Percentiles rank a stretch among this genome's conserved stretches.
Conservation (phyloP, 116 monocot species). For the Trichopus zeylanicus region DNA sequence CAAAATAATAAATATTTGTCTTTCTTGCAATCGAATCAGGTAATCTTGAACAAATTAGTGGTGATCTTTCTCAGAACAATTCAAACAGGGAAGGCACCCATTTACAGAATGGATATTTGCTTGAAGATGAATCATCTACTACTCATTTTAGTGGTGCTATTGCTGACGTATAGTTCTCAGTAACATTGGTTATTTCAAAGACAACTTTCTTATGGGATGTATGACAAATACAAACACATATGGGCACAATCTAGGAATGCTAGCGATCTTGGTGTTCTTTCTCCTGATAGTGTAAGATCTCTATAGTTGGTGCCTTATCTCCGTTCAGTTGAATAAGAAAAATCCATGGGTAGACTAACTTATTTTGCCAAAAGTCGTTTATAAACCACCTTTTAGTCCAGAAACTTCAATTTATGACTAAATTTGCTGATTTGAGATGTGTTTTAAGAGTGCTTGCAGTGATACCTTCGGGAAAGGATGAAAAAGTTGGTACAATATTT, state of each 20-base stretch:
- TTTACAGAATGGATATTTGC: constrained; percentile 47
- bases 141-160: constrained; percentile 26
- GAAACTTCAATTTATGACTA: neutral
- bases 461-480: too few species aligned
- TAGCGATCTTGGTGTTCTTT: neutral
- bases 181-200: constrained; percentile 97
- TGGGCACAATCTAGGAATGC: constrained; percentile 66
- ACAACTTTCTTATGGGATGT: constrained; percentile 68
- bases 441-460: too few species aligned
- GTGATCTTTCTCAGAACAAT: constrained; percentile 44
- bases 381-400: neutral
- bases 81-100: constrained; percentile 39
- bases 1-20: constrained; percentile 6
- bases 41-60: constrained; percentile 74
- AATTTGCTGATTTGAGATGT: too few species aligned
- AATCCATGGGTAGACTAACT: too few species aligned
- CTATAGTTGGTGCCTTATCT: too few species aligned
- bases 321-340: too few species aligned
- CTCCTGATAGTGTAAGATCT: neutral
- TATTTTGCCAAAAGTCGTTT: neutral
- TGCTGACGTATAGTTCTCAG: constrained; percentile 74
- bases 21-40: constrained; percentile 38
- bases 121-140: constrained; percentile 30
- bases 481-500: too few species aligned
- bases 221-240: constrained; percentile 76